Base-by-base conservation (phyloP, 2,329 filamentous ascomycete genomes). In the Clarireedia sp. region DNA sequence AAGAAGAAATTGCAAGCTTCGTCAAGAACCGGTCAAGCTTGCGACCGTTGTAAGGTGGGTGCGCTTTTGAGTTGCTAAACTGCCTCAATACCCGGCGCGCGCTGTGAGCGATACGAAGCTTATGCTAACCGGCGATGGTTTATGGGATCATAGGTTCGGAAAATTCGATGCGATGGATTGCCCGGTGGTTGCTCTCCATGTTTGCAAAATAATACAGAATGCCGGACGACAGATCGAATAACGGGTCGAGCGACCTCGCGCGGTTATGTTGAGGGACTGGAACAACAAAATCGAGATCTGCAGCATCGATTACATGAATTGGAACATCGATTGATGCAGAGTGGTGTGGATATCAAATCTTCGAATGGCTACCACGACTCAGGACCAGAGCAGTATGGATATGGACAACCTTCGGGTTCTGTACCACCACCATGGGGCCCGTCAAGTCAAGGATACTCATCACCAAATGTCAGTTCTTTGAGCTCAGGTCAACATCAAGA, bases 131-230 rank as follows among this genome's bases (percentile, higher is more conserved):
- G 29, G 29, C 12, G 29, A 47, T 59, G 63, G 56, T 64, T 45
- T 17, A 17, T 10, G 5, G 6, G 9, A 17, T 41, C 38, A 41
- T 66, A 89, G 86, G 78, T 90, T 56, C 83, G 90, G 63, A 95
- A 95, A 73, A 95, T 95, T 65, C 83, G 88, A 67, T 95, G 90
- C 76, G 90, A 95, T 74, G 86, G 84, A 53, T 77, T 87, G 41
- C 82, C 86, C 33, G 85, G 88, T 62, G 90, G 89, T 60, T 95
- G 90, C 73, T 89, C 87, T 59, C 86, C 89, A 64, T 95, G 90
- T 73, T 74, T 82, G 63, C 83, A 86, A 70, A 87, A 88, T 68
- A 83, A 82, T 60, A 82, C 87, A 64, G 81, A 88, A 66, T 95
- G 90, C 73, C 59, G 82, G 72, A 90, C 90, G 53, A 95, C 90